These are phyloP conservation scores for Tuber umbilicatum DNA, from an alignment of 495 filamentous ascomycete species.

Conservation along the genomic window DNA sequence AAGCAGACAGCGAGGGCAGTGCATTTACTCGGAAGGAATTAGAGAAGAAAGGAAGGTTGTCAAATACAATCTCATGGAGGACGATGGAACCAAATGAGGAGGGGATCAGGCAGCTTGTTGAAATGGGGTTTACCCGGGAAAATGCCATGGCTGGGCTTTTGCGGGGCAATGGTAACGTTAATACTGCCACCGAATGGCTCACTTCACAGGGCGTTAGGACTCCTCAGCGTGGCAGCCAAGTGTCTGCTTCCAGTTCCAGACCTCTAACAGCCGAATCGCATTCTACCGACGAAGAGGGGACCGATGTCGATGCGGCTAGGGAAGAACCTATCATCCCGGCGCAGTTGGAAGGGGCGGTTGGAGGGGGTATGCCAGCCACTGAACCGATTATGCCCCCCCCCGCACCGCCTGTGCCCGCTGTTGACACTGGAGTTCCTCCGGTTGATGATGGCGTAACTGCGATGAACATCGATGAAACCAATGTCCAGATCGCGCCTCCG, in stretches of 20 bases:
- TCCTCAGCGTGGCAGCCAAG: conserved; percentile 31
- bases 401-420: conserved; percentile 40
- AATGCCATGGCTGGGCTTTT: conserved; percentile 30
- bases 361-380: conserved; percentile 11
- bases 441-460: conserved; percentile 38
- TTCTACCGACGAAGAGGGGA: conserved; percentile 39
- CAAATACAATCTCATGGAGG: conserved; percentile 43
- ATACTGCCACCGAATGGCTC: conserved; percentile 31
- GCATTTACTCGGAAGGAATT: conserved; percentile 42
- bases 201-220: conserved; percentile 28
- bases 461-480: conserved; percentile 46
- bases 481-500: conserved; percentile 40
- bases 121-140: conserved; percentile 39
- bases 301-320: conserved; percentile 33
- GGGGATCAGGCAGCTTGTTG: conserved; percentile 34
- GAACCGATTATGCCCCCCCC: conserved; percentile 23
- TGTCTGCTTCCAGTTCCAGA: conserved; percentile 34
- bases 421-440: conserved; percentile 18
- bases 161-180: conserved; percentile 36
- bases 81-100: conserved; percentile 39
- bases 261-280: conserved; percentile 34
- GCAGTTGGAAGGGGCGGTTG: conserved; percentile 17
- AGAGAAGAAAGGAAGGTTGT: conserved; percentile 43
- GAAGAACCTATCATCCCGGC: conserved; percentile 17
- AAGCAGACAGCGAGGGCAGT: conserved; percentile 64